Base-by-base conservation (phyloP, 2,329 filamentous ascomycete species). In the Graphilbum ipis-grandicollis region DNA sequence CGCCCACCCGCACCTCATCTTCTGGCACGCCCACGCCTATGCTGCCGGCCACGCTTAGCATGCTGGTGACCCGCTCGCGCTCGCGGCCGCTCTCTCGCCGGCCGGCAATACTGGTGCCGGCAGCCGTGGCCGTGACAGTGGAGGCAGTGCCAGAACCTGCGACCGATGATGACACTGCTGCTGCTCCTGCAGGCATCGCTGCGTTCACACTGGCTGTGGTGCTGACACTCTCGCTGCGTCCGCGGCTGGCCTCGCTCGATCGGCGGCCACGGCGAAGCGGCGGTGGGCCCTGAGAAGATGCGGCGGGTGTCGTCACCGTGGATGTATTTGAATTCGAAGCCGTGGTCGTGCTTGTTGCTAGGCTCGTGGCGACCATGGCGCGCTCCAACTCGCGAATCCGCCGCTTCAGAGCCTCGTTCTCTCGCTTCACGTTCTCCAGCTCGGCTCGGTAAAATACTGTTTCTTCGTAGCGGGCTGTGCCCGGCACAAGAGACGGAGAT, bases 361-460 rank as follows among this genome's bases (percentile, higher is more conserved):
- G n/a, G n/a, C n/a, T n/a, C n/a, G 26, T 21, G 2, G 28, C 56
- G 43, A 62, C 34, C 1, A 32, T 25, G 1, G 35, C 54, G 28
- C 62, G 59, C 55, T 79, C 75, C 10, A 79, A 54, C 31, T 79
- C 74, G 33, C 71, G 62, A 40, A 79, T 67, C 13, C 68, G 63
- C 38, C 64, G 59, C 57, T 73, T 75, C 33, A 79, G 54, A 0
- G 53, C 51, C 36, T 79, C 74, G 41, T 79, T 79, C 53, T 79
- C 75, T 33, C 63, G 60, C 55, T 75, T 77, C 29, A 70, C 68
- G 5, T 47, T 55, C 19, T 79, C 74, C 0, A 79, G 56, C 48
- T 79, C 74, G 28, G 63, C 59, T 5, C 72, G 60, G 46, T 71
- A 71, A 41, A 64, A 66, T 0, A 65, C 66, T 1, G 69, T 69